Evolutionary conservation across 768 basidiomycete species (phyloP).

Genomic region (Kwoniella botswanensis): DNA sequence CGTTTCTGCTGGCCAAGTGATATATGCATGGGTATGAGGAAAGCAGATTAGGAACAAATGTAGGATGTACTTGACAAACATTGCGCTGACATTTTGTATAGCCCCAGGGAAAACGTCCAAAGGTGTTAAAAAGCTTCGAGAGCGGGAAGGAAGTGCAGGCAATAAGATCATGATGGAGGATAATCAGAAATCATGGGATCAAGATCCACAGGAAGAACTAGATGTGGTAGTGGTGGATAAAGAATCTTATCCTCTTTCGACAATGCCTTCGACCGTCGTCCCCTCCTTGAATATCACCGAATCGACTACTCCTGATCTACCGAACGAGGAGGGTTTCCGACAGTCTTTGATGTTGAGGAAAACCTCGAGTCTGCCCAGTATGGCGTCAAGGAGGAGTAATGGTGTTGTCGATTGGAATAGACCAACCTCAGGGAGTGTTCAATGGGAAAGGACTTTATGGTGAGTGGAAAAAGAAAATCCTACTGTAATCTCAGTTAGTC

Average conservation of each 20-base stretch:
- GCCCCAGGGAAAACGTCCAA: conserved; percentile 64
- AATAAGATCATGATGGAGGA: conserved; percentile 68
- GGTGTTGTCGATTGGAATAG: conserved; percentile 84
- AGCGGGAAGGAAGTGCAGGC: conserved; percentile 71
- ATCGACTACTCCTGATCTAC: conserved; percentile 2
- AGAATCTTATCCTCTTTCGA: conserved; percentile 62
- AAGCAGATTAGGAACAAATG: conserved; percentile 6
- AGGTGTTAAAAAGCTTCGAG: conserved; percentile 82
- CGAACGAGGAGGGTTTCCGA: conserved; percentile 2
- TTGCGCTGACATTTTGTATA: background rate
- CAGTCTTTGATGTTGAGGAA: conserved; percentile 59
- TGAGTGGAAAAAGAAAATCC: conserved; percentile 11
- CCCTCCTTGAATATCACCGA: conserved; percentile 17
- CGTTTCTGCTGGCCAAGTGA: background rate
- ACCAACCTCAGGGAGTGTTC: conserved; percentile 70
- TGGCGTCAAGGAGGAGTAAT: conserved; percentile 57
- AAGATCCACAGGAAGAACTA: conserved; percentile 26
- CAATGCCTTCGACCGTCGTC: conserved; percentile 70
- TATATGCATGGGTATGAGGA: no score
- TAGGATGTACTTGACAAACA: background rate
- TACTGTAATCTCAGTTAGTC: no score
- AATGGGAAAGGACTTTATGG: conserved; percentile 93
- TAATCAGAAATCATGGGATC: conserved; percentile 38
- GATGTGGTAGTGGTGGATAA: conserved; percentile 26
- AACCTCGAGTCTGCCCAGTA: conserved; percentile 37